Conservation (phyloP, 305 asterid genomes). For the Fraxinus greggii region DNA sequence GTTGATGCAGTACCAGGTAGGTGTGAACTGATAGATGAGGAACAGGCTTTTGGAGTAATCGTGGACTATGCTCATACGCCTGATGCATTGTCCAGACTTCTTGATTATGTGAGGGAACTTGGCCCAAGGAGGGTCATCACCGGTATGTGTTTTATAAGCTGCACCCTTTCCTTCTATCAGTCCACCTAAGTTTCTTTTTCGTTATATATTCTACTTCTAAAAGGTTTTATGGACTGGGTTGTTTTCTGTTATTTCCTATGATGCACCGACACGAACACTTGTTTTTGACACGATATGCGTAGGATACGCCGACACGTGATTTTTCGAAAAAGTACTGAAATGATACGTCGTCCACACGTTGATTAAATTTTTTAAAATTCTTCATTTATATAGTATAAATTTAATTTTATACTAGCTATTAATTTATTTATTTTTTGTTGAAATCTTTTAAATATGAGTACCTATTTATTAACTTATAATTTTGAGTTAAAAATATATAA, state of each 20-base stretch:
- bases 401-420: too few species aligned
- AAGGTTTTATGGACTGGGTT: not conserved
- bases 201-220: not conserved
- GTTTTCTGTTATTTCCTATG: not conserved
- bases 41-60: conserved; percentile 89
- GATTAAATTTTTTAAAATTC: too few species aligned
- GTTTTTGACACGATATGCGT: too few species aligned
- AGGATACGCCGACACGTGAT: too few species aligned
- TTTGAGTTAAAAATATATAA: too few species aligned
- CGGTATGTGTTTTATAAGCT: conserved; percentile 44
- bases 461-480: too few species aligned
- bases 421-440: too few species aligned
- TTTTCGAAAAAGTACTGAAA: too few species aligned
- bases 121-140: conserved; percentile 79
- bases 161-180: not conserved
- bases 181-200: not conserved
- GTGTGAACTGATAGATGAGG: conserved; percentile 95
- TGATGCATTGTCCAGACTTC: conserved; percentile 76
- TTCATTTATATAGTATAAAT: too few species aligned
- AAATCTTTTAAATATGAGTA: too few species aligned
- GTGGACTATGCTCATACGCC: conserved; percentile 90
- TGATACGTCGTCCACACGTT: too few species aligned
- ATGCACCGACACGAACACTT: too few species aligned
- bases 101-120: conserved; percentile 82
- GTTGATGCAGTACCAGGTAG: conserved; percentile 96